These are phyloP conservation scores for Picea abies DNA, from an alignment of 83 land plant genomes.

Conservation along the genomic window DNA sequence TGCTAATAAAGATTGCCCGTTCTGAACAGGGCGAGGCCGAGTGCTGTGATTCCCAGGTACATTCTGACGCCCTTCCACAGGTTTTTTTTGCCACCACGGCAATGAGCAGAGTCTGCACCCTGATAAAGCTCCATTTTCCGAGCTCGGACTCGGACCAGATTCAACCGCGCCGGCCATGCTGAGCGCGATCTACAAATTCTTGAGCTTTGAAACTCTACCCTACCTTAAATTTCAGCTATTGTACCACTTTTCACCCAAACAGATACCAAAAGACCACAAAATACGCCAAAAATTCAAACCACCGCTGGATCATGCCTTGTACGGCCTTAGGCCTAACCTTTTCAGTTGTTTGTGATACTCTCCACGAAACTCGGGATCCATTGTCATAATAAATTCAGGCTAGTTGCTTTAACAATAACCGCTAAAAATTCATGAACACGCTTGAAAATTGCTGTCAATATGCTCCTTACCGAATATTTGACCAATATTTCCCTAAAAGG, in stretches of 20 bases:
- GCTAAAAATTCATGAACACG: not conserved
- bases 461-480: not conserved
- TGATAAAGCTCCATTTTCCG: not conserved
- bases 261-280: not conserved
- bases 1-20: not conserved
- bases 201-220: not conserved
- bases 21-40: conserved; percentile 5
- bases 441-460: not conserved
- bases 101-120: not conserved
- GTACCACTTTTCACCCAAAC: not conserved
- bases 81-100: conserved; percentile 6
- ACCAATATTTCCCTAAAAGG: not conserved
- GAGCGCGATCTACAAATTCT: not conserved
- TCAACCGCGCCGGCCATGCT: not conserved
- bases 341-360: not conserved
- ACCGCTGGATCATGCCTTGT: too few relatives aligned
- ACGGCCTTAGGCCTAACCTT: not conserved
- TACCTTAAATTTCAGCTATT: not conserved
- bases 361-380: not conserved
- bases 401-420: not conserved
- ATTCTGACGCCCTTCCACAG: not conserved
- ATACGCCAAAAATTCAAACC: not conserved
- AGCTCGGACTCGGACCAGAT: not conserved
- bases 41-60: not conserved
- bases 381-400: not conserved